Evolutionary conservation across 169 alveolate genomes (phyloP).

Genomic region (Eimeria necatrix): DNA sequence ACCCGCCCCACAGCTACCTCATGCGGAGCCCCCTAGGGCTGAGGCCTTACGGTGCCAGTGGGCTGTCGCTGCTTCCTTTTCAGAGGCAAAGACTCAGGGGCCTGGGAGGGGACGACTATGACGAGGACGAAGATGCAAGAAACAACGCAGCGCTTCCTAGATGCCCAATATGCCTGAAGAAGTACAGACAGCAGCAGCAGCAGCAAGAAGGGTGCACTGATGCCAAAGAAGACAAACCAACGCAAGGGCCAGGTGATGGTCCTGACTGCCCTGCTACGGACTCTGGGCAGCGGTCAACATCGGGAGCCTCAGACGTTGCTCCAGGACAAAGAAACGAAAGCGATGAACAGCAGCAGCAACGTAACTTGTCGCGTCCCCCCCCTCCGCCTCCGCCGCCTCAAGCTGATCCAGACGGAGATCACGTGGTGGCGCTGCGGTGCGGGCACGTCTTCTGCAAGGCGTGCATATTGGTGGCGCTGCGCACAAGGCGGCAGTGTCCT

Average conservation of each 20-base stretch:
- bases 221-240: not conserved
- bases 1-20: not conserved
- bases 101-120: not conserved
- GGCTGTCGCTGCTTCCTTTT: not conserved
- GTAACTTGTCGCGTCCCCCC: not conserved
- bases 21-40: not conserved
- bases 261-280: not conserved
- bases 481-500: slow-evolving; percentile 63
- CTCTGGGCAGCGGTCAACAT: not conserved
- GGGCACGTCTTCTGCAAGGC: slow-evolving; percentile 63
- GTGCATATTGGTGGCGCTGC: slow-evolving; percentile 38
- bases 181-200: slow-evolving; percentile 73
- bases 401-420: slow-evolving; percentile 25
- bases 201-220: not conserved
- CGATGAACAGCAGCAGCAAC: not conserved
- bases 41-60: not conserved
- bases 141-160: slow-evolving; percentile 33
- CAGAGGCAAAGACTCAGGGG: not conserved
- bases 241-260: not conserved
- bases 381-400: not conserved
- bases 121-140: slow-evolving; percentile 19
- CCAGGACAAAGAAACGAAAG: not conserved
- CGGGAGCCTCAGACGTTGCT: not conserved
- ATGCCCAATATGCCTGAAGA: slow-evolving; percentile 61
- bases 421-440: slow-evolving; percentile 60